phyloP scores from a whole-genome alignment of 805 yeast genomes.

The Starmerella khaoyaiensis region DNA sequence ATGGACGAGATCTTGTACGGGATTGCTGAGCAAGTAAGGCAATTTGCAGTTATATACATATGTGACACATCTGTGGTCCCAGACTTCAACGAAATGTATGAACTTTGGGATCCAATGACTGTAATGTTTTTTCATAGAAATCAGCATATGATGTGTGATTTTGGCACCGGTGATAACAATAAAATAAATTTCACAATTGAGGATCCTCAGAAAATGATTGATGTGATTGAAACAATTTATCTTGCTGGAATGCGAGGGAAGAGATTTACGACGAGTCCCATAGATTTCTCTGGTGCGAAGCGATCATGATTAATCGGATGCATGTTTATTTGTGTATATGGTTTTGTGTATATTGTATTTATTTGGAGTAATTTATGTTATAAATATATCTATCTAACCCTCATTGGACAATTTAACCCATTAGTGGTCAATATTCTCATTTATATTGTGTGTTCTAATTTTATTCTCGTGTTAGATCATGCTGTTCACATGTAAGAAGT shows the following conservation, averaged over 20 bases:
- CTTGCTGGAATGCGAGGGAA: conserved; percentile 87
- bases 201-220: conserved; percentile 80
- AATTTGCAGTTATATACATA: conserved; percentile 76
- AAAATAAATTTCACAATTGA: conserved; percentile 70
- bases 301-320: conserved; percentile 6
- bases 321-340: too few relatives aligned
- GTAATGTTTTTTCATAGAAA: conserved; percentile 88
- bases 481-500: too few relatives aligned
- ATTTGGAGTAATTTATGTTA: too few relatives aligned
- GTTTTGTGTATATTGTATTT: too few relatives aligned
- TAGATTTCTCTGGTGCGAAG: conserved; percentile 23
- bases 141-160: conserved; percentile 95
- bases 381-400: too few relatives aligned
- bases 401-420: too few relatives aligned
- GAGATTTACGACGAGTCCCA: conserved; percentile 79
- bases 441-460: too few relatives aligned
- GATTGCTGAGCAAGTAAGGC: conserved; percentile 69
- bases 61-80: conserved; percentile 84
- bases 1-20: conserved; percentile 79
- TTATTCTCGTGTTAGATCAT: too few relatives aligned
- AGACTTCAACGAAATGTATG: conserved; percentile 84
- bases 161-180: conserved; percentile 95
- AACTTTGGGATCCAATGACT: conserved; percentile 77
- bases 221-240: conserved; percentile 76
- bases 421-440: too few relatives aligned